phyloP scores from a whole-genome alignment of 352 stramenopile genomes.

The Phytophthora pseudosyringae region DNA sequence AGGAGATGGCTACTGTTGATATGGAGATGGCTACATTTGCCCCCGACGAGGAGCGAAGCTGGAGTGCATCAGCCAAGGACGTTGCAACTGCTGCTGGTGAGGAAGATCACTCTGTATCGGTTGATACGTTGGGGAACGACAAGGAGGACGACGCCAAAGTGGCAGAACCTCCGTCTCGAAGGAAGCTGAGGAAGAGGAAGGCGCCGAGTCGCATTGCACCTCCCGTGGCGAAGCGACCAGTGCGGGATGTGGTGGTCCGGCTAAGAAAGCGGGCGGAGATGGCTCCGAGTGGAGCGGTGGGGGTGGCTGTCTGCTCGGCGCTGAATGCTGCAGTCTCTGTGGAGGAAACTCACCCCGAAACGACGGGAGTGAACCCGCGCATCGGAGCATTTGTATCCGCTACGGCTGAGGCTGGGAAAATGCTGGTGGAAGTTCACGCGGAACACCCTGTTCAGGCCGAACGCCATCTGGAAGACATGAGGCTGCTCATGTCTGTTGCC shows the following conservation, averaged over 20 bases:
- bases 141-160: not conserved
- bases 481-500: slow-evolving; percentile 13
- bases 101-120: not conserved
- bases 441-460: not conserved
- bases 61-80: not conserved
- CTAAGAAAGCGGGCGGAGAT: slow-evolving; percentile 12
- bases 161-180: not conserved
- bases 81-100: not conserved
- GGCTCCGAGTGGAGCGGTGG: not conserved
- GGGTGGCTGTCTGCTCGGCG: slow-evolving; percentile 1
- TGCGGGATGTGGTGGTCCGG: slow-evolving; percentile 2
- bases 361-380: not conserved
- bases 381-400: not conserved
- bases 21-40: not conserved
- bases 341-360: not conserved
- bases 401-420: not conserved
- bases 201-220: not conserved
- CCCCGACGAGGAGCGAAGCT: not conserved
- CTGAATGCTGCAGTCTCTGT: slow-evolving; percentile 10
- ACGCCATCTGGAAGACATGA: slow-evolving; percentile 18
- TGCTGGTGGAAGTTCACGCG: not conserved
- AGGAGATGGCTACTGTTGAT: not conserved
- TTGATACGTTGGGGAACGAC: not conserved
- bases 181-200: slow-evolving; percentile 8
- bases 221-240: not conserved